Conservation (phyloP, 1,284 basidiomycete genomes). For the Trametes sp. region DNA sequence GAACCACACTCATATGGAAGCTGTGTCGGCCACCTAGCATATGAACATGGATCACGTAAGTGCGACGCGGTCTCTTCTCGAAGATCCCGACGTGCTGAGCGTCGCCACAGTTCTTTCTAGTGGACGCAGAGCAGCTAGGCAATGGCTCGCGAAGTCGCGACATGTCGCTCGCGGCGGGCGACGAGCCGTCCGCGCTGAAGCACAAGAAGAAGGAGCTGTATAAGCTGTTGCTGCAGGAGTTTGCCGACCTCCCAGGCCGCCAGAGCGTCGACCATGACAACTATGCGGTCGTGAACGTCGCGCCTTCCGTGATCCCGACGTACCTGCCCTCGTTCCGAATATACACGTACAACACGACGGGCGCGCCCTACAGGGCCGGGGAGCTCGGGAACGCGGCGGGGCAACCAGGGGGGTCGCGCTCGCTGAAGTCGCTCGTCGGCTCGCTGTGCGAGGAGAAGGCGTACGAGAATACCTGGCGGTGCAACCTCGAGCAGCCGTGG, state of each 20-base stretch:
- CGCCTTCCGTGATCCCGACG: conserved; percentile 88
- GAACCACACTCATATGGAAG: conserved; percentile 15
- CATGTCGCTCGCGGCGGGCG: conserved; percentile 21
- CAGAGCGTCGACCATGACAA: conserved; percentile 66
- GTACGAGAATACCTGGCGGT: conserved; percentile 65
- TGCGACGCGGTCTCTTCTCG: conserved; percentile 21
- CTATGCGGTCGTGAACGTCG: conserved; percentile 80
- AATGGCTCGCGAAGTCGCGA: conserved; percentile 18
- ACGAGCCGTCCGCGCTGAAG: conserved; percentile 35
- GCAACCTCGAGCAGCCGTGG: conserved; percentile 64
- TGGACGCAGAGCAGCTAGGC: conserved; percentile 63
- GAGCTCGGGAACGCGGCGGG: conserved; percentile 31
- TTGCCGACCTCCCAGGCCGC: conserved; percentile 60
- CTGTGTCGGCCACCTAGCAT: conserved; percentile 53
- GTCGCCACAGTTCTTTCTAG: conserved; percentile 62
- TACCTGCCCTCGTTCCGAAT: conserved; percentile 86
- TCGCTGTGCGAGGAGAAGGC: conserved; percentile 56
- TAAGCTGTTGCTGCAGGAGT: conserved; percentile 61
- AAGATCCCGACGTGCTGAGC: conserved; percentile 6
- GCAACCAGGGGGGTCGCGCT: conserved; percentile 46
- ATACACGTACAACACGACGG: conserved; percentile 81
- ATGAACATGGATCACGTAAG: conserved; percentile 82
- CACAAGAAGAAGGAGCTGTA: conserved; percentile 53
- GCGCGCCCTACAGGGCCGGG: conserved; percentile 40
- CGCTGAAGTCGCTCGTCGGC: conserved; percentile 49